phyloP scores from a whole-genome alignment of 2,329 filamentous ascomycete genomes.

The Fusarium hostae region DNA sequence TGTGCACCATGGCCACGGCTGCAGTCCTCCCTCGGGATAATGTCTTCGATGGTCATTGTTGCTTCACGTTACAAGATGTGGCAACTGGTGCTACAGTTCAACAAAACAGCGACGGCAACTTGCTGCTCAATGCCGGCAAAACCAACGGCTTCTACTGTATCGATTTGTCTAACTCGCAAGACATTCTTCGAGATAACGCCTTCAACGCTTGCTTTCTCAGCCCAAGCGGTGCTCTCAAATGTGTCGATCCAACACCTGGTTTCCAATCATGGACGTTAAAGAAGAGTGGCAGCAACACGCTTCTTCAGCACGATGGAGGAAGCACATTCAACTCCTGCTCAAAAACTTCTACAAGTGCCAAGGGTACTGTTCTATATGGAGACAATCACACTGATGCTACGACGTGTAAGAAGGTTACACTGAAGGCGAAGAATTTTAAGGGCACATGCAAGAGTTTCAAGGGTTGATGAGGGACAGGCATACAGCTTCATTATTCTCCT shows the following conservation, averaged over 20 bases:
- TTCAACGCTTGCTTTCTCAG: slow-evolving; percentile 50
- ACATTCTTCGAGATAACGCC: slow-evolving; percentile 44
- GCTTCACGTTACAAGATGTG: slow-evolving; percentile 48
- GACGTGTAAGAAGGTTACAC: slow-evolving; percentile 40
- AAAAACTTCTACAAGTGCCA: slow-evolving; percentile 14
- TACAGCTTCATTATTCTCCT: background rate
- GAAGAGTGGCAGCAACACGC: slow-evolving; percentile 28
- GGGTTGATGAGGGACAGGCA: background rate
- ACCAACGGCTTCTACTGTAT: slow-evolving; percentile 49
- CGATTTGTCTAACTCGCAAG: slow-evolving; percentile 37
- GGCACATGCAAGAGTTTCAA: slow-evolving; percentile 43
- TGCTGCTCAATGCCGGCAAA: slow-evolving; percentile 43
- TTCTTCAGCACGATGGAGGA: slow-evolving; percentile 43
- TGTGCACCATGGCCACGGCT: slow-evolving; percentile 34
- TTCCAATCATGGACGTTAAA: slow-evolving; percentile 45
- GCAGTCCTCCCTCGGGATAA: slow-evolving; percentile 37
- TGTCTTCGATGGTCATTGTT: slow-evolving; percentile 44
- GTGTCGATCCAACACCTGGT: slow-evolving; percentile 48
- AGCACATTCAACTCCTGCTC: slow-evolving; percentile 45
- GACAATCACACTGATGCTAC: slow-evolving; percentile 21
- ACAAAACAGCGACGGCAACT: slow-evolving; percentile 44
- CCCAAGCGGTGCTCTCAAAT: slow-evolving; percentile 43
- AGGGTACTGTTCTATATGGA: slow-evolving; percentile 43
- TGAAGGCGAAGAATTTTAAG: slow-evolving; percentile 43
- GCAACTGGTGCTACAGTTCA: slow-evolving; percentile 40